Evolutionary conservation across 2,329 filamentous ascomycete genomes (phyloP), one percentile per base, ranked within the genome.

Genomic region (Sporothrix humicola): DNA sequence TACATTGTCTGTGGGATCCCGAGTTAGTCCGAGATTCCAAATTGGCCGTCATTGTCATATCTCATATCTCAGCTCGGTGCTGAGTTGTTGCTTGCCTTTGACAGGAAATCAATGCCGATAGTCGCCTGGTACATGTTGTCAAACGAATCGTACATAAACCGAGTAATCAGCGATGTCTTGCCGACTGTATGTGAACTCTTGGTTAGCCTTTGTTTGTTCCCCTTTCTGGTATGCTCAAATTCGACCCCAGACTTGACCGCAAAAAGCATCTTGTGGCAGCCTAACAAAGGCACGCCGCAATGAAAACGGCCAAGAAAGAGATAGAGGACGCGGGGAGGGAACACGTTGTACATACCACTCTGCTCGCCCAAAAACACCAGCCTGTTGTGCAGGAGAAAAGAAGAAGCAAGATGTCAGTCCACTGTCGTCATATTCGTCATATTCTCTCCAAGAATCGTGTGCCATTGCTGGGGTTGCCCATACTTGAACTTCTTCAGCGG

Each of bases 401-500:
- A 68, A 46, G 2, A 37, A 37, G 10, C 6, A 52, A 61, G n/a
- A 10, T 26, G 73, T 76, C 44, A 75, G 74, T 65, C 58, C 52
- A 58, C n/a, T 13, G 46, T 37, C 50, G 4, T 23, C 46, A 20
- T 23, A 37, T 37, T 37, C 1, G 4, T 23, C 46, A 20, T 23
- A 37, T 37, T 37, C 1, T 13, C 15, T 73, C 84, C 66, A 9
- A 44, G n/a, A 37, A 61, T 42, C 37, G 15, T 17, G 10, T 37
- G 20, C 52, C 17, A 15, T 10, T 46, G 31, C 4, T 61, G 17
- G 31, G 20, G 23, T 56, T 56, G 52, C 52, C 15, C 69, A 74
- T 87, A 98, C 95, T 99, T 99, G 92, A 98, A 99, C 85, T 99
- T 99, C 93, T 99, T 99, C 85, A 99, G 87, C 80, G 96, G 96